These are phyloP conservation scores for Syzygium jambos DNA, from an alignment of 345 rosid species.

Conservation along the genomic window DNA sequence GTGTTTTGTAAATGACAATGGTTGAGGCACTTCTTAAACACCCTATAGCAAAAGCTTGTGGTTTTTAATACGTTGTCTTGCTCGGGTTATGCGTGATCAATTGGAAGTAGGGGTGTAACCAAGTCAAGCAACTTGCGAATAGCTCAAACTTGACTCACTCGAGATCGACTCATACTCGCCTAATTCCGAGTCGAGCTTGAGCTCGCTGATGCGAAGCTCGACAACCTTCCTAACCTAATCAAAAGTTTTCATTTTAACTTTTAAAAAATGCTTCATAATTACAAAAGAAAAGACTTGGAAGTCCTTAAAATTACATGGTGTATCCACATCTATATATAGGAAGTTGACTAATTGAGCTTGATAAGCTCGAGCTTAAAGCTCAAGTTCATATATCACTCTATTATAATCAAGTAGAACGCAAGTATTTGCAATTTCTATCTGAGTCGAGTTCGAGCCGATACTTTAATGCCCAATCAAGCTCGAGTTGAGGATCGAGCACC, in stretches of 20 bases:
- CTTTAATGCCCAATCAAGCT: not conserved
- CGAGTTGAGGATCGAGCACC: not conserved
- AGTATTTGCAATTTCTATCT: too few relatives aligned
- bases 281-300: not conserved
- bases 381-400: not conserved
- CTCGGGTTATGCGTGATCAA: not conserved
- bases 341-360: too few relatives aligned
- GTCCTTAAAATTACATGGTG: not conserved
- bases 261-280: not conserved
- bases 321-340: not conserved
- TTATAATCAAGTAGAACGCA: not conserved
- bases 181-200: not conserved
- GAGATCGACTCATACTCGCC: not conserved
- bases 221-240: not conserved
- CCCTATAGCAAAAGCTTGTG: not conserved
- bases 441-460: not conserved
- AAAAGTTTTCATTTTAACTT: not conserved
- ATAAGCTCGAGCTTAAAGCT: too few relatives aligned
- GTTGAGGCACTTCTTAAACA: not conserved
- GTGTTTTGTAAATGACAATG: not conserved
- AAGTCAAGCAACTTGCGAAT: not conserved
- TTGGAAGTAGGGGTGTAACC: not conserved
- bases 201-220: not conserved
- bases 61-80: not conserved
- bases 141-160: not conserved